Evolutionary conservation across 2,329 filamentous ascomycete genomes (phyloP), one percentile per base, ranked within the genome.

Genomic region (Cladophialophora immunda): DNA sequence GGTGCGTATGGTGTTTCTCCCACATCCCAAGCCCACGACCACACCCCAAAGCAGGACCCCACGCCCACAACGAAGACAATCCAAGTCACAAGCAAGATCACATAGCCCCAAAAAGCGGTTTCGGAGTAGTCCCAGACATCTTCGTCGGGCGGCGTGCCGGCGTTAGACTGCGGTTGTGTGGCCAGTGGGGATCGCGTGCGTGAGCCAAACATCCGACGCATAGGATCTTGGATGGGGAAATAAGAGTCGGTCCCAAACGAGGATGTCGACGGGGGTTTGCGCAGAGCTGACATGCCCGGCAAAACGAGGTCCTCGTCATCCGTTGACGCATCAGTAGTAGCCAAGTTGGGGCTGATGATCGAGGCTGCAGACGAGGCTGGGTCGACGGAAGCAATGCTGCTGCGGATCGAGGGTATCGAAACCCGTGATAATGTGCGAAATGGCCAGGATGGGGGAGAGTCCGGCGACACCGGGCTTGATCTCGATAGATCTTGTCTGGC

Each of bases 71-170:
- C 93, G 77, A 99, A 98, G 29, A 97, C 93, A 53, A 96, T 82
- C 95, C 96, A 99, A 0, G 96, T 99, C 55, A 92, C 90, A 47
- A 91, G 82, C 34, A 99, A 83, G 56, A 99, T 90, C 7, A 97
- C 90, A 93, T 94, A 99, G 0, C 95, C 95, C 94, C 95, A 99
- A 89, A 92, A 97, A 74, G 95, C 94, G 0, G 95, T 99, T 81
- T 97, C 94, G 50, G 90, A 88, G 76, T 98, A 97, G 79, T 97
- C 92, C 90, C 93, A 95, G 67, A 90, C 89, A 83, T 89, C 73
- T 13, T 69, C 67, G 32, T 66, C 63, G 64, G 73, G 15, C 70
- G 69, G 58, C 41, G 72, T 64, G 47, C 67, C 52, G 22, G 70
- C 62, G 32, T 70, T 19, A 79, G 64, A 81, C 72, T 17, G 81